Evolutionary conservation across 1,139 yeast species (phyloP), one percentile per base, ranked within the genome.

Genomic region (Fermentozyma sake): DNA sequence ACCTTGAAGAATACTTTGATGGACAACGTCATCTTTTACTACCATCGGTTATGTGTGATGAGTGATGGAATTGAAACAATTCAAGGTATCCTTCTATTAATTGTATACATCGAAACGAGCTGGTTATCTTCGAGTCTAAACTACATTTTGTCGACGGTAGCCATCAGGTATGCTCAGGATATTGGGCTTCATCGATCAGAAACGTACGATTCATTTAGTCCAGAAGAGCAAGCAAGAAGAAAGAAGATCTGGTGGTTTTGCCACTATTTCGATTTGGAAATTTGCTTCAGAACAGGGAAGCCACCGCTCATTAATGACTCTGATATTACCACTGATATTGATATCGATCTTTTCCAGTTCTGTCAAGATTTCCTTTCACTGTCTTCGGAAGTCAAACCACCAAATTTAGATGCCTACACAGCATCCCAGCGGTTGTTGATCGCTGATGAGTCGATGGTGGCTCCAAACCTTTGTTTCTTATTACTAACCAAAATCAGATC

Each of bases 151-250:
- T 47, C 66, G 0, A 55, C 79, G 0, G 63, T 72, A 6, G 79
- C 79, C 1, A 64, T 75, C 2, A 57, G 85, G 31, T 68, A 63
- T 38, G 83, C 85, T 0, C 77, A 71, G 38, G 80, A 75, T 27
- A 51, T 79, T 32, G 93, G 93, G 0, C 54, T 83, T 14, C 83
- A 82, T 44, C 54, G 85, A 18, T 55, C 53, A 10, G 85, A 79
- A 37, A 52, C 71, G 2, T 65, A 66, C 28, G 41, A 43, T 6
- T 61, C 65, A 1, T 40, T 74, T 14, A 32, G 63, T 0, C 38
- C 40, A 0, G 55, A 47, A 3, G 79, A 74, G 23, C 58, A 57
- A 5, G 39, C 46, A 4, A 48, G 53, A 7, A 54, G 76, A 16
- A 52, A 72, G 20, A 48, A 51, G 7, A 32, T 77, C 2, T 81